Conservation (phyloP, 257 asterid species). For the Eustoma russellianum region DNA sequence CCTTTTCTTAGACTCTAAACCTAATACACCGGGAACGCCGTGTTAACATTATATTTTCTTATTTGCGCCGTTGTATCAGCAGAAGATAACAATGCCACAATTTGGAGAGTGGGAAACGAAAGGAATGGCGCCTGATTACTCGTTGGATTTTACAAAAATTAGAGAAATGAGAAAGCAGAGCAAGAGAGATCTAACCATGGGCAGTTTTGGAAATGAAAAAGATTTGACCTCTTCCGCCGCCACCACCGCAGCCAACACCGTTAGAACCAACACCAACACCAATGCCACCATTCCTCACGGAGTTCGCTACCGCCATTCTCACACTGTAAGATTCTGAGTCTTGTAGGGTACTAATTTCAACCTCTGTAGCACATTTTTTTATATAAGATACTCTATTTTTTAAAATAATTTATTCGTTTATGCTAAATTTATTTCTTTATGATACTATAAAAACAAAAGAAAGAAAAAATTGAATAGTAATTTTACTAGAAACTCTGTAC, state of each 20-base stretch:
- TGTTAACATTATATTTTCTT: no score
- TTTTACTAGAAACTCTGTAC: no score
- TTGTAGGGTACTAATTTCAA: no score
- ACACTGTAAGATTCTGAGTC: conserved; percentile 40
- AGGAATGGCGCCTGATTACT: conserved; percentile 46
- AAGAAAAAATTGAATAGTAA: no score
- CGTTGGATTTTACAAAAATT: conserved; percentile 49
- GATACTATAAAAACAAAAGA: no score
- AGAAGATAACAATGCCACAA: conserved; percentile 26
- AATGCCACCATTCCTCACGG: no score
- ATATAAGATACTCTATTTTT: not conserved
- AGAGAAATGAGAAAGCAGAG: conserved; percentile 55
- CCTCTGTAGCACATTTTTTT: not conserved
- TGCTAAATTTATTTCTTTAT: no score
- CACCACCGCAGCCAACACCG: conserved; percentile 13
- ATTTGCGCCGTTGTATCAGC: no score
- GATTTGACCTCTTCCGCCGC: conserved; percentile 30
- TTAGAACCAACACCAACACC: no score
- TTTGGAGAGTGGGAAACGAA: conserved; percentile 62
- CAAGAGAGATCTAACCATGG: conserved; percentile 50
- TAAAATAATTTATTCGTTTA: no score
- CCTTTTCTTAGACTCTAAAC: no score
- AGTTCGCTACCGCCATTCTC: conserved; percentile 23
- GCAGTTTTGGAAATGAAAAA: conserved; percentile 53
- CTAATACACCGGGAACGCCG: no score